Base-by-base conservation (phyloP, 2,329 filamentous ascomycete genomes). In the Pezicula radicicola region DNA sequence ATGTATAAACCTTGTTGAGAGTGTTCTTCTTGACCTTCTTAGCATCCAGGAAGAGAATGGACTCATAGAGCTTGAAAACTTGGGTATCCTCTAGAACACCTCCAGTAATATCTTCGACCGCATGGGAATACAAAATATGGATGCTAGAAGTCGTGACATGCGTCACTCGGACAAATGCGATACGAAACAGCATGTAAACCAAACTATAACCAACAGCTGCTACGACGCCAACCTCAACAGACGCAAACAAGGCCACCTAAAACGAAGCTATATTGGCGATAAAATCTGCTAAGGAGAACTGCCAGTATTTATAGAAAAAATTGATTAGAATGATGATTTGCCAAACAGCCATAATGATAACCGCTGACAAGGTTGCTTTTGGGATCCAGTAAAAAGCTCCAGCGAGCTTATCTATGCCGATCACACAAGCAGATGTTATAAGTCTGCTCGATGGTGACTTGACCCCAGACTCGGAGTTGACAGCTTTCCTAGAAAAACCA, bases 321-420 rank as follows among this genome's bases (percentile, higher is more conserved):
- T n/a, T n/a, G n/a, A n/a, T n/a, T n/a, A n/a, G n/a, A 3, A 87
- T 73, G 42, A 87, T 80, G 6, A 87, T 72, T 37, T 83, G 80
- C 67, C 79, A 79, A 0, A 87, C 81, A 6, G 83, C 83, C 53
- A 79, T 82, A 57, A 87, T 85, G 56, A 87, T 85, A 54, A 87
- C 85, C 2, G 83, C 84, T 1, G 84, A 77, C 1, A 87, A 72
- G 0, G 81, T 84, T 0, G 83, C 75, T 58, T 85, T 84, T 1
- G 84, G 84, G n/a, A 87, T 82, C 81, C 82, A 88, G 67, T 83
- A 85, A 0, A 88, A 72, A 0, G 80, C 78, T 0, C 77, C 78
- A 0, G 78, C 79, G 36, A 87, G 76, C 53, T 82, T 75, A 61
- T 82, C 87, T 25, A 87, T 77, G 18, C 77, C 81, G 1, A 87